Conservation (phyloP, 2,329 filamentous ascomycete genomes). For the Xylaria sp. region DNA sequence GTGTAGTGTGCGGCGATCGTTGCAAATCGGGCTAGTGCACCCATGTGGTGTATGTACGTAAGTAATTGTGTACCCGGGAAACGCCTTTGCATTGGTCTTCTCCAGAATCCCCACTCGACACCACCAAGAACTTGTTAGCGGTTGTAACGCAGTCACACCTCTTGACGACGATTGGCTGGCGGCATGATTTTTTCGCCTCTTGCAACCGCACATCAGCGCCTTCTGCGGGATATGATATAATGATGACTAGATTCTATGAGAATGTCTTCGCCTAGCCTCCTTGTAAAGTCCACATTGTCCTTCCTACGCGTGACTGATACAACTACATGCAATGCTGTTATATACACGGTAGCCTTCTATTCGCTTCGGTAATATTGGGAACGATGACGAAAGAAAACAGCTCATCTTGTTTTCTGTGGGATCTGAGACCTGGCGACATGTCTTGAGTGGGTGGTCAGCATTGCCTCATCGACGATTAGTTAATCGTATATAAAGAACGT, state of each 20-base stretch:
- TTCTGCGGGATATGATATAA: slow-evolving; percentile 29
- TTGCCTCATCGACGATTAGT: slow-evolving; percentile 17
- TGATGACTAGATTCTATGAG: slow-evolving; percentile 20
- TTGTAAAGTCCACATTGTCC: not conserved
- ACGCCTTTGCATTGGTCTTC: slow-evolving; percentile 18
- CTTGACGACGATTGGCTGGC: slow-evolving; percentile 18
- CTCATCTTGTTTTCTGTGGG: slow-evolving; percentile 14
- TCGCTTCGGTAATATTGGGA: not conserved
- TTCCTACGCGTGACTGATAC: not conserved
- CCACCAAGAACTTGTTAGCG: slow-evolving; percentile 1
- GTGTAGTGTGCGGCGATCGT: slow-evolving; percentile 15
- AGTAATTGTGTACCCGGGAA: not conserved
- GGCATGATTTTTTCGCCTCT: slow-evolving; percentile 8
- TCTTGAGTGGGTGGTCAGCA: slow-evolving; percentile 7
- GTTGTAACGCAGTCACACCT: slow-evolving; percentile 2
- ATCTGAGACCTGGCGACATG: slow-evolving; percentile 4
- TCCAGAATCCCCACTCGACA: slow-evolving; percentile 8
- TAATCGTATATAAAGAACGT: slow-evolving; percentile 6
- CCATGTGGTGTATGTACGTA: slow-evolving; percentile 5
- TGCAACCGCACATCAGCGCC: slow-evolving; percentile 13
- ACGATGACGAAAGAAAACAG: slow-evolving; percentile 15
- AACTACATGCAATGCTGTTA: not conserved
- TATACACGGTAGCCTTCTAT: not conserved
- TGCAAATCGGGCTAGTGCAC: not conserved
- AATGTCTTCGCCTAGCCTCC: not conserved